Conservation (phyloP, 306 rosid genomes). For the Ochetophila trinervis region DNA sequence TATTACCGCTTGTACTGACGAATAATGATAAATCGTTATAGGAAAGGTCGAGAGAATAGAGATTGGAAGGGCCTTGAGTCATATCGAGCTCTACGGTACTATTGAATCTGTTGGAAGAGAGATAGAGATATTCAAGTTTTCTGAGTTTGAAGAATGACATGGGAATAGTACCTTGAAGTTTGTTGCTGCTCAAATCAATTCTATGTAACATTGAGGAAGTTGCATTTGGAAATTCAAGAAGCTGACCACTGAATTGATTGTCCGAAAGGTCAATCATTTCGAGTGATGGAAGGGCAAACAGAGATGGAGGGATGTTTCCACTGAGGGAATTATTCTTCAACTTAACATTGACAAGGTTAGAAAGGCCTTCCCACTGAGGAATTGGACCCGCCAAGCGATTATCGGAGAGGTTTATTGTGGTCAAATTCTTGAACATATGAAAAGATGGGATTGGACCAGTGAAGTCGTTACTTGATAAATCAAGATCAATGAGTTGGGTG, state of each 20-base stretch:
- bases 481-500: neutral
- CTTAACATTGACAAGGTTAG: no score
- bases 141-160: neutral
- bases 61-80: constrained; percentile 20
- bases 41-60: constrained; percentile 35
- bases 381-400: neutral
- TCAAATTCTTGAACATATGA: constrained; percentile 2
- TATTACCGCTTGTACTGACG: neutral
- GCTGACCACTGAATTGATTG: neutral
- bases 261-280: neutral
- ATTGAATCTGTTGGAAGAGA: constrained; percentile 16
- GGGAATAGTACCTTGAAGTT: constrained; percentile 7
- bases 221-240: constrained; percentile 1
- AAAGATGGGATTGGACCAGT: constrained; percentile 5
- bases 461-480: neutral
- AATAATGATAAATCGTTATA: constrained; percentile 29
- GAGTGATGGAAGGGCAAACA: neutral
- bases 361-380: no score
- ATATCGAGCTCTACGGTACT: constrained; percentile 24
- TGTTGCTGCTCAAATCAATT: constrained; percentile 16
- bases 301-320: no score
- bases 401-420: neutral
- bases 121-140: neutral
- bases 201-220: neutral
- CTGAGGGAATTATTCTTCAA: no score